Evolutionary conservation across 2,329 filamentous ascomycete genomes (phyloP).

Genomic region (Ilyonectria sp.): DNA sequence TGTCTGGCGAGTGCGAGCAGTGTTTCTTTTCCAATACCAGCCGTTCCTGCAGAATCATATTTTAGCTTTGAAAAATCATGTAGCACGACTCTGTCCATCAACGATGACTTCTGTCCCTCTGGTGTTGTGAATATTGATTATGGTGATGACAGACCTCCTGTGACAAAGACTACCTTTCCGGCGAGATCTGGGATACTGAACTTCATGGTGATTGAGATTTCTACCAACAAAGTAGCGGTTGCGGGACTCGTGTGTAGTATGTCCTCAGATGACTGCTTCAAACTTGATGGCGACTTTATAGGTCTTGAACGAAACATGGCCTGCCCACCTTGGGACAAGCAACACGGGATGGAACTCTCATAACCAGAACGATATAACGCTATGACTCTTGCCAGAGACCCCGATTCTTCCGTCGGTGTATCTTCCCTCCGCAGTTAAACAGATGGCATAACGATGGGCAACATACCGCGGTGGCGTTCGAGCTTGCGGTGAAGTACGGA

Average conservation of each 20-base stretch:
- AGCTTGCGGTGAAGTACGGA: neutral
- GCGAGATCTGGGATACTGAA: conserved; percentile 1
- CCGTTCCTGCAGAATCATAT: neutral
- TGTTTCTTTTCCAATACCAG: neutral
- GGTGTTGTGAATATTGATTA: neutral
- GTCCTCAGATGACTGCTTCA: neutral
- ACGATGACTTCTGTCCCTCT: neutral
- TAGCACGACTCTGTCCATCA: neutral
- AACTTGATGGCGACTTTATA: neutral
- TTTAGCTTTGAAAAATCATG: neutral
- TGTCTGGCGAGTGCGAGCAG: neutral
- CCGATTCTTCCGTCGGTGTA: neutral
- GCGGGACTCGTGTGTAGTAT: neutral
- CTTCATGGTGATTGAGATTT: neutral
- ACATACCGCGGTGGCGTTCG: neutral
- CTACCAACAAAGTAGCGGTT: neutral
- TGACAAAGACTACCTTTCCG: neutral
- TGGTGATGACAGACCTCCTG: neutral
- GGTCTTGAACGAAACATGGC: neutral
- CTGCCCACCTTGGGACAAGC: neutral
- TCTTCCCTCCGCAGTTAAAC: neutral
- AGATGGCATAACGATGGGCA: neutral
- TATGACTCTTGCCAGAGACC: neutral
- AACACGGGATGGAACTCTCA: neutral
- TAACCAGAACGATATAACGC: neutral